Evolutionary conservation across 116 monocot species (phyloP).

Genomic region (Trichopus zeylanicus): DNA sequence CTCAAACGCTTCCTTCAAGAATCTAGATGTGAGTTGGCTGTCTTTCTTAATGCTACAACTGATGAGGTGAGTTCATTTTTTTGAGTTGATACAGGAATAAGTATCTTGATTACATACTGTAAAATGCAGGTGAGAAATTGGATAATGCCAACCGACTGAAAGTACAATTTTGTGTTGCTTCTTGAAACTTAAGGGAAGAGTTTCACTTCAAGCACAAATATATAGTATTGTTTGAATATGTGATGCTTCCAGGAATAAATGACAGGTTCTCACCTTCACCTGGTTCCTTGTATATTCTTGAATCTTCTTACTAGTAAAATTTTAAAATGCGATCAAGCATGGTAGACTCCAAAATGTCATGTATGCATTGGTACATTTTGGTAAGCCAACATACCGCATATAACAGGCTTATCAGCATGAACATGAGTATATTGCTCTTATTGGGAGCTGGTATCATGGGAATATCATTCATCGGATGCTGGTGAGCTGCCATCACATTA

Average conservation of each 20-base stretch:
- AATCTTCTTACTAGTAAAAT: background rate
- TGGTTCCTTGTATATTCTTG: background rate
- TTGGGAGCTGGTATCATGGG: too few species aligned
- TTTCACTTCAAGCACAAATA: slow-evolving; percentile 49
- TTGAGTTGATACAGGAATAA: background rate
- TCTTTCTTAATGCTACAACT: slow-evolving; percentile 95
- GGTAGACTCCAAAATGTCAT: background rate
- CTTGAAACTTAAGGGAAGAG: slow-evolving; percentile 81
- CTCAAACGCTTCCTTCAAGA: slow-evolving; percentile 73
- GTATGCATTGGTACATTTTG: too few species aligned
- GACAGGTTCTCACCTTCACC: slow-evolving; percentile 44
- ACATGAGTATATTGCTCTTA: too few species aligned
- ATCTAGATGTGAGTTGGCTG: slow-evolving; percentile 80
- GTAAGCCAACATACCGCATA: too few species aligned
- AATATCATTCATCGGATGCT: too few species aligned
- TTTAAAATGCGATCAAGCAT: background rate
- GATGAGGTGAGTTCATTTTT: slow-evolving; percentile 55
- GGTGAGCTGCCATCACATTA: too few species aligned
- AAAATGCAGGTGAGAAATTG: slow-evolving; percentile 77
- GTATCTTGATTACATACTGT: background rate
- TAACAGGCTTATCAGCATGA: too few species aligned
- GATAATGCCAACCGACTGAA: slow-evolving; percentile 95
- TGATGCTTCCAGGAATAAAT: slow-evolving; percentile 92
- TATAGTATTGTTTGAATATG: slow-evolving; percentile 91
- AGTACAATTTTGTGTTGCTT: slow-evolving; percentile 74